A percentile compares a stretch with the other conserved stretches of the same genome.
Conservation (phyloP, 768 basidiomycete species). For the Collybia mongolica region DNA sequence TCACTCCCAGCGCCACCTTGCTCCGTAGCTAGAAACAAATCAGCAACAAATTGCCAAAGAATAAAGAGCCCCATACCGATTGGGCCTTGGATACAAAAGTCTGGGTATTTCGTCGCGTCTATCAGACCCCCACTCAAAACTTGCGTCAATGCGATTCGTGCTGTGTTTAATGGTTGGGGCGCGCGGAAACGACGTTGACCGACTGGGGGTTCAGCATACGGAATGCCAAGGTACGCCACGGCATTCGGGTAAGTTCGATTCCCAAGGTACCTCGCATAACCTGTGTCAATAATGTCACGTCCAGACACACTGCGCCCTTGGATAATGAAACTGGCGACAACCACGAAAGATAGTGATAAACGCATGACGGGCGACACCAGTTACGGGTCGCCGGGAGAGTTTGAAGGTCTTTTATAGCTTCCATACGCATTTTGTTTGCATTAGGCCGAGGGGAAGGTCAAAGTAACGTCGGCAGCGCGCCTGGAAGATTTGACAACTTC, state of each 20-base stretch:
- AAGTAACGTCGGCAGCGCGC: too few species aligned
- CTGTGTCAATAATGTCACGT: constrained; percentile 44
- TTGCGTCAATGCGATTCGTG: constrained; percentile 31
- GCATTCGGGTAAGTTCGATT: constrained; percentile 50
- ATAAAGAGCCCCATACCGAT: constrained; percentile 25
- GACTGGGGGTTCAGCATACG: constrained; percentile 61
- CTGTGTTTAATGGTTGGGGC: constrained; percentile 50
- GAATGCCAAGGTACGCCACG: constrained; percentile 57
- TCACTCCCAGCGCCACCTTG: constrained; percentile 65
- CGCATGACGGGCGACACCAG: constrained; percentile 7
- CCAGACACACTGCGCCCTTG: constrained; percentile 2
- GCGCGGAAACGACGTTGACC: constrained; percentile 53
- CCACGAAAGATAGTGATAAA: constrained; percentile 7
- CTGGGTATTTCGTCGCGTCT: constrained; percentile 53
- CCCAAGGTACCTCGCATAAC: constrained; percentile 58
- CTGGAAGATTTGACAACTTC: too few species aligned
- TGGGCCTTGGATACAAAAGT: constrained; percentile 60
- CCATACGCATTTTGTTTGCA: too few species aligned
- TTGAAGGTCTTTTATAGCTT: too few species aligned
- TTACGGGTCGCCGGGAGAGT: too few species aligned
- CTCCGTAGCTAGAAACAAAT: constrained; percentile 38
- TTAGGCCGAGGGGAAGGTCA: too few species aligned
- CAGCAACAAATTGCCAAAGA: too few species aligned
- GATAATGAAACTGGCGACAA: constrained; percentile 7
- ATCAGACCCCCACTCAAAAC: constrained; percentile 34